Conservation (phyloP, 306 rosid species). For the Hippophae gyantsensis region DNA sequence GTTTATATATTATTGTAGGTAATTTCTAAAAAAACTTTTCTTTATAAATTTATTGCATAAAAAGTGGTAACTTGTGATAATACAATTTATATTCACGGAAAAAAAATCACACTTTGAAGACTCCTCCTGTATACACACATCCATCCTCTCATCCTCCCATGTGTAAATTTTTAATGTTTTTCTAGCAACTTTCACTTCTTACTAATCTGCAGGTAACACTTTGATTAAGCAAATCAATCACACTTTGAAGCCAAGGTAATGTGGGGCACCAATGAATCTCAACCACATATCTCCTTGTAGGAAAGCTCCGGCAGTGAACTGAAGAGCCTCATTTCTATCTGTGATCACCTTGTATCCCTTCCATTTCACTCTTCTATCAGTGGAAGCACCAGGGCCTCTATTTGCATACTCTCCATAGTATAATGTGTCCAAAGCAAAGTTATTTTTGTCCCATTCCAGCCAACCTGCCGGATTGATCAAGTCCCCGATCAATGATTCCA, state of each 20-base stretch:
- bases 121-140: too few relatives aligned
- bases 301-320: slow-evolving; percentile 17
- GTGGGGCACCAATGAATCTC: slow-evolving; percentile 10
- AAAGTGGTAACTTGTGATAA: too few relatives aligned
- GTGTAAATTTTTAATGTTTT: background rate
- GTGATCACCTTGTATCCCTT: slow-evolving; percentile 22
- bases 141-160: background rate
- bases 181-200: background rate
- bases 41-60: too few relatives aligned
- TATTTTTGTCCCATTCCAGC: slow-evolving; percentile 18
- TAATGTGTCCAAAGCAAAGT: slow-evolving; percentile 17
- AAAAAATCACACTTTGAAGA: too few relatives aligned
- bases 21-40: too few relatives aligned
- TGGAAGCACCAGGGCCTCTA: slow-evolving; percentile 16
- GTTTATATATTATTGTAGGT: too few relatives aligned
- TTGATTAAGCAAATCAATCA: too few relatives aligned
- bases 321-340: slow-evolving; percentile 19
- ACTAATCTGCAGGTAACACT: background rate
- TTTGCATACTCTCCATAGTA: slow-evolving; percentile 23
- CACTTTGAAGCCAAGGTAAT: slow-evolving; percentile 16
- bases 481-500: slow-evolving; percentile 21
- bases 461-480: slow-evolving; percentile 26
- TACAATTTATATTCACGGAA: background rate
- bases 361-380: slow-evolving; percentile 19
- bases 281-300: slow-evolving; percentile 22